Conservation (phyloP, 352 stramenopile species). For the Plasmopara viticola region DNA sequence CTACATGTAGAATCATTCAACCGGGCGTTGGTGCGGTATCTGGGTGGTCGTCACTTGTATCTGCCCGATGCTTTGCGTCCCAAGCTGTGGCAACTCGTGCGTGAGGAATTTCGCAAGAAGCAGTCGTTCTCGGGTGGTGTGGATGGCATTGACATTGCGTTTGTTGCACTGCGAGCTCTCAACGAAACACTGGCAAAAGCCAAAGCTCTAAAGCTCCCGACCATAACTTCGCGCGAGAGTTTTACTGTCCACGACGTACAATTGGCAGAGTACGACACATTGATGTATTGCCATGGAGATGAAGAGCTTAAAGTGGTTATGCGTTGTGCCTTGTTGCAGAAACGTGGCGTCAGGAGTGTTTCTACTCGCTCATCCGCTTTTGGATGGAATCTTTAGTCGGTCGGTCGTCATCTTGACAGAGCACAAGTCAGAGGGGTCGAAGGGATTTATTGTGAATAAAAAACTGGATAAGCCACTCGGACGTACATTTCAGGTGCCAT, state of each 20-base stretch:
- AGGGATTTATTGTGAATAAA: conserved; percentile 75
- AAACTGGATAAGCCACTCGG: conserved; percentile 44
- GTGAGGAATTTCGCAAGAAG: conserved; percentile 38
- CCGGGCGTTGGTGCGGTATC: conserved; percentile 40
- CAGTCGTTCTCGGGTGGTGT: not conserved
- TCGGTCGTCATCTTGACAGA: conserved; percentile 72
- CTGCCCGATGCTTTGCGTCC: conserved; percentile 36
- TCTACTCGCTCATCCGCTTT: conserved; percentile 64
- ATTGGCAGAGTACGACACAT: conserved; percentile 32
- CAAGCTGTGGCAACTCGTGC: conserved; percentile 36
- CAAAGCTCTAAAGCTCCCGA: conserved; percentile 26
- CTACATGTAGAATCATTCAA: conserved; percentile 63
- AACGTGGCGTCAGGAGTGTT: conserved; percentile 51
- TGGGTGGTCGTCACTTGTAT: conserved; percentile 59
- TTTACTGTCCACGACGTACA: conserved; percentile 26
- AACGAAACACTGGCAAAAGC: conserved; percentile 55
- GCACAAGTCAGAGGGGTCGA: conserved; percentile 47
- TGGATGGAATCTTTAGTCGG: conserved; percentile 63
- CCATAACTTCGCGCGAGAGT: conserved; percentile 4
- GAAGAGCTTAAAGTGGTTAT: not conserved
- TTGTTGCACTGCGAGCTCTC: conserved; percentile 52
- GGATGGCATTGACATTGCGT: conserved; percentile 47
- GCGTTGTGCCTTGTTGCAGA: conserved; percentile 17
- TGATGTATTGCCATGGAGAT: not conserved
- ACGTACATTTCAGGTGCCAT: conserved; percentile 54